Evolutionary conservation across 164 flowering plant species (phyloP).

Genomic region (Paratinospora sagittata): DNA sequence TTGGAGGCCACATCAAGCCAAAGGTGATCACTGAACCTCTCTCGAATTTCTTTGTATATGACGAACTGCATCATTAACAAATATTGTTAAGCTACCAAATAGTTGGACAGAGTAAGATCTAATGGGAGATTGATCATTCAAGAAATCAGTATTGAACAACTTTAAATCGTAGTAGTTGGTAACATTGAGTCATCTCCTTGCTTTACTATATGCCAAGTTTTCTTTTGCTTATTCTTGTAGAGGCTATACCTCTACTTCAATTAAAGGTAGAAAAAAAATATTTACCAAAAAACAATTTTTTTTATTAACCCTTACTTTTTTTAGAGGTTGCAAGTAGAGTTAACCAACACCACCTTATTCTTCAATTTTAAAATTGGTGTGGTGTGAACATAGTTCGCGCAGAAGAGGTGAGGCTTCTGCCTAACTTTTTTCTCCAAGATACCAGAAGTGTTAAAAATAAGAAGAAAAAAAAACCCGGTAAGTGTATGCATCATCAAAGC

Average conservation of each 20-base stretch:
- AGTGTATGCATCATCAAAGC: not conserved
- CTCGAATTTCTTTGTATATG: slow-evolving; percentile 73
- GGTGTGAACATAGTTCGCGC: not conserved
- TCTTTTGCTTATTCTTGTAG: not conserved
- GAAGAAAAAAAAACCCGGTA: not conserved
- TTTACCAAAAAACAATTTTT: too few species aligned
- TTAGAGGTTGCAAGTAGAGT: too few species aligned
- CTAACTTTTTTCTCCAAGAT: too few species aligned
- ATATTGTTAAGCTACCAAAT: not conserved
- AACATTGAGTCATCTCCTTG: not conserved
- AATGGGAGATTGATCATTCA: not conserved
- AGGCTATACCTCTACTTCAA: too few species aligned
- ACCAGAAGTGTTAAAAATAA: too few species aligned
- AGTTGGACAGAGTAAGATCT: not conserved
- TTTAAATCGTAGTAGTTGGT: too few species aligned
- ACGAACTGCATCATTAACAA: slow-evolving; percentile 43
- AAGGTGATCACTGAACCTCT: slow-evolving; percentile 66
- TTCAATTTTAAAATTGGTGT: not conserved
- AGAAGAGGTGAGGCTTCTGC: not conserved
- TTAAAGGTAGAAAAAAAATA: too few species aligned
- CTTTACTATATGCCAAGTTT: not conserved
- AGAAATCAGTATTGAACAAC: not conserved
- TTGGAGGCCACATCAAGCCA: slow-evolving; percentile 96
- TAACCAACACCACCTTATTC: not conserved
- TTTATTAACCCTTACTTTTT: too few species aligned